A percentile compares a stretch with the other conserved stretches of the same genome.
These are phyloP conservation scores for Chrysochromulina tobinii DNA, from an alignment of 78 protist species.

Conservation along the genomic window DNA sequence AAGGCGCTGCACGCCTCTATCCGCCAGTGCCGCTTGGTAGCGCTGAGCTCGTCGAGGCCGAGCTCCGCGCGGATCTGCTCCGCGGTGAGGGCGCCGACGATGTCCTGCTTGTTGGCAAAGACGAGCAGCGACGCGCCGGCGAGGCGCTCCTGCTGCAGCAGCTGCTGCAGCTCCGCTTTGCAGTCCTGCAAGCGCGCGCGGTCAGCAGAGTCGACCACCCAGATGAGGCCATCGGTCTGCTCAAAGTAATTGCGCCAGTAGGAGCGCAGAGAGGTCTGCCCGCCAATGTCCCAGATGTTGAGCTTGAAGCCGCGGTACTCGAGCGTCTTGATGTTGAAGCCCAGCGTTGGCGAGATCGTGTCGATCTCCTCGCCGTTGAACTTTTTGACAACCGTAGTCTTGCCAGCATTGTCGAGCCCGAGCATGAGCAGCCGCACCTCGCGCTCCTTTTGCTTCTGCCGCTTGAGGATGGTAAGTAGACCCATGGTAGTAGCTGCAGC, in stretches of 20 bases:
- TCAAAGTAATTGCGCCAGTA: slow-evolving; percentile 98
- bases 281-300: slow-evolving; percentile 99
- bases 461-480: slow-evolving; percentile 87
- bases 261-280: slow-evolving; percentile 95
- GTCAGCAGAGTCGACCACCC: slow-evolving; percentile 97
- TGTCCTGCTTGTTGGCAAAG: slow-evolving; percentile 97
- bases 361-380: slow-evolving; percentile 90
- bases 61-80: slow-evolving; percentile 71
- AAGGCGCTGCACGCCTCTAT: slow-evolving; percentile 86
- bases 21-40: slow-evolving; percentile 78
- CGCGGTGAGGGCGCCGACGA: slow-evolving; percentile 75
- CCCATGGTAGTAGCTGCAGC: slow-evolving; percentile 78
- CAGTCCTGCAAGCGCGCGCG: slow-evolving; percentile 86
- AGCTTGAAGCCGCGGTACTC: slow-evolving; percentile 83
- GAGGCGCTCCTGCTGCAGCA: slow-evolving; percentile 77
- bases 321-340: slow-evolving; percentile 94
- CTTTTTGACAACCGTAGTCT: slow-evolving; percentile 94
- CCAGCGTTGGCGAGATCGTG: slow-evolving; percentile 93
- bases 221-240: slow-evolving; percentile 95
- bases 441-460: slow-evolving; percentile 89
- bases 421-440: slow-evolving; percentile 93
- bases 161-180: slow-evolving; percentile 56
- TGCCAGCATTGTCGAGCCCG: slow-evolving; percentile 98
- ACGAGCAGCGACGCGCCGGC: slow-evolving; percentile 97
- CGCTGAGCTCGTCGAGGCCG: slow-evolving; percentile 63